Evolutionary conservation across 257 asterid species (phyloP), one percentile per base, ranked within the genome.

Genomic region (Gentiana macrophylla): DNA sequence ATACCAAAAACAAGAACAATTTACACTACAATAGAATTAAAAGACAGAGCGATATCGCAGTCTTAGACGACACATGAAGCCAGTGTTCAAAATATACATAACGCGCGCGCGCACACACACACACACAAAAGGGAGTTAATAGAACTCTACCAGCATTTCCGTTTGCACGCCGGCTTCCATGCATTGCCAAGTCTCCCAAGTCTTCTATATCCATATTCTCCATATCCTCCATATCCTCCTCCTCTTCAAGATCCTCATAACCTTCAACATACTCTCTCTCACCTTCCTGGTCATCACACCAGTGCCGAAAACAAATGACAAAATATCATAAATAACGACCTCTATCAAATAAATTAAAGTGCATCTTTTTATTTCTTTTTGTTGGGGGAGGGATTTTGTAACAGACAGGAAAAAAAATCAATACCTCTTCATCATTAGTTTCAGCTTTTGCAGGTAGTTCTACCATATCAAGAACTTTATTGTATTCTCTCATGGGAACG

Each of bases 161-260:
- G 57, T 75, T 77, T 50, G 51, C 24, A 11, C 62, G 61, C 24
- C 24, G 24, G 24, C 24, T 15, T 15, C 24, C 24, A 15, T 15
- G 24, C 2, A 32, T 15, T 6, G 50, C 51, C 4, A 37, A 11
- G 57, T 15, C 24, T 15, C 24, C 24, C 24, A 15, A 60, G 50
- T 64, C 13, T 67, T 80, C 47, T 35, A 49, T 45, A 76, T 41
- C 38, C 75, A 79, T 43, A 70, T 71, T 79, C 41, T 69, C 86
- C 64, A 85, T 67, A 72, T 88, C 99, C 70, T 92, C 97, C 50
- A 88, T 88, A 61, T 88, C 97, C 0, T 84, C 96, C 69, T 83
- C 95, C 70, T 84, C 97, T 72, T 87, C 96, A 37, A 92, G 95
- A 24, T 80, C 94, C 68, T 85, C 99, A 60, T 78, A 80, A 36